A percentile compares a stretch with the other conserved stretches of the same genome.
Evolutionary conservation across 805 yeast species (phyloP).

Genomic region (Myxozyma udenii): DNA sequence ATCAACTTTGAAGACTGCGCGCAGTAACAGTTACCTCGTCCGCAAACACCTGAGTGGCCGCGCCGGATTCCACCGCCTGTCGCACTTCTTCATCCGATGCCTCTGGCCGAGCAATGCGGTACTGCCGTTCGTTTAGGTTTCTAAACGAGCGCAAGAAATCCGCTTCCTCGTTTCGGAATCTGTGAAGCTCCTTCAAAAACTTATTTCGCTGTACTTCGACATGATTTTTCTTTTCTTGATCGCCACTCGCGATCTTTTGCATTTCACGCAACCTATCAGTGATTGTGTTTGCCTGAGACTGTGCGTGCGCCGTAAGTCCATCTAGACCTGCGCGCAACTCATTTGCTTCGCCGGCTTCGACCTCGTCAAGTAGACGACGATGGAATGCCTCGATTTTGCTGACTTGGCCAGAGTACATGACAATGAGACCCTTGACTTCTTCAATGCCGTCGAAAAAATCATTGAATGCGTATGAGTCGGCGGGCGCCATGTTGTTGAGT

Average conservation of each 20-base stretch:
- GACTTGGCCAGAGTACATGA: neutral
- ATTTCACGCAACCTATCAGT: no score
- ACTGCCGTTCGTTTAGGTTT: conserved; percentile 8
- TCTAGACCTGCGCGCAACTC: conserved; percentile 8
- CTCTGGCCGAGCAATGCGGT: conserved; percentile 13
- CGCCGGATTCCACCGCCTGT: conserved; percentile 46
- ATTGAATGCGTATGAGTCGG: no score
- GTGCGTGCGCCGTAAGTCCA: neutral
- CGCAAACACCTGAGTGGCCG: conserved; percentile 40
- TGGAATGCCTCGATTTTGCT: conserved; percentile 8
- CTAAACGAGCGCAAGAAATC: neutral
- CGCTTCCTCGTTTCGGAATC: conserved; percentile 3
- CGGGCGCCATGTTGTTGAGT: no score
- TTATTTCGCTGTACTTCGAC: no score
- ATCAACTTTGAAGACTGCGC: conserved; percentile 54
- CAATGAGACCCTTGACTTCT: conserved; percentile 5
- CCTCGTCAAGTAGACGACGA: neutral
- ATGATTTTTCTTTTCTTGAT: no score
- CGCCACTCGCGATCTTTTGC: no score
- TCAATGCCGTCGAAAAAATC: conserved; percentile 8
- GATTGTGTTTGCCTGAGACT: neutral
- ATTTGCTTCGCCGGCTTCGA: neutral
- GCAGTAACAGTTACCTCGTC: conserved; percentile 77
- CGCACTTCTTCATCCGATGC: conserved; percentile 13
- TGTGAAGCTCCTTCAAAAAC: neutral